A percentile compares a stretch with the other conserved stretches of the same genome.
Conservation (phyloP, 495 filamentous ascomycete species). For the Xylaria cubensis region DNA sequence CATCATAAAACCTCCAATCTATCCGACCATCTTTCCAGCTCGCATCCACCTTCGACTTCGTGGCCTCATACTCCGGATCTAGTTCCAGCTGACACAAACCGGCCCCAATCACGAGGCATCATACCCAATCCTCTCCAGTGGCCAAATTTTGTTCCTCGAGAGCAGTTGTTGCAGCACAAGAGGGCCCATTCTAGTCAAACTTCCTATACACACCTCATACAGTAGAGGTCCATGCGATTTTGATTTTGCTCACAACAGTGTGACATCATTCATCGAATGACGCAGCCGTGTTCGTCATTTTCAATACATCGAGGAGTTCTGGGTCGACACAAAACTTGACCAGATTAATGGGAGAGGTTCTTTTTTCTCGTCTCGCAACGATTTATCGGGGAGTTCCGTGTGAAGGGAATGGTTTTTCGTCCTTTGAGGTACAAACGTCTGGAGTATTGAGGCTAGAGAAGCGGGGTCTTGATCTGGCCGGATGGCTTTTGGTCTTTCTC, state of each 20-base stretch:
- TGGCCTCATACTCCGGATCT: constrained; percentile 12
- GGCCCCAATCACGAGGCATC: constrained; percentile 15
- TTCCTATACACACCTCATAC: not conserved
- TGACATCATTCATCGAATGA: constrained; percentile 5
- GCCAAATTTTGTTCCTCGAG: constrained; percentile 17
- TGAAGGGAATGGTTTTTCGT: constrained; percentile 12
- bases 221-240: constrained; percentile 3
- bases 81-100: not conserved
- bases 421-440: not conserved
- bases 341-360: constrained; percentile 1
- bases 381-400: constrained; percentile 11
- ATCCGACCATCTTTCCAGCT: not conserved
- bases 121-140: constrained; percentile 24
- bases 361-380: constrained; percentile 1
- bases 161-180: not conserved
- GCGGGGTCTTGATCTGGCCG: constrained; percentile 14
- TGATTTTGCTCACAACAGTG: not conserved
- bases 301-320: constrained; percentile 17
- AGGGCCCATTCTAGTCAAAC: constrained; percentile 4
- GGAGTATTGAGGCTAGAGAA: constrained; percentile 17
- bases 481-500: constrained; percentile 4
- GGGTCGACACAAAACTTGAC: not conserved
- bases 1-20: not conserved
- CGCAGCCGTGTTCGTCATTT: constrained; percentile 8
- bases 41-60: constrained; percentile 8